Base-by-base conservation (phyloP, 805 yeast species). In the Sugiyamaella valdiviana region DNA sequence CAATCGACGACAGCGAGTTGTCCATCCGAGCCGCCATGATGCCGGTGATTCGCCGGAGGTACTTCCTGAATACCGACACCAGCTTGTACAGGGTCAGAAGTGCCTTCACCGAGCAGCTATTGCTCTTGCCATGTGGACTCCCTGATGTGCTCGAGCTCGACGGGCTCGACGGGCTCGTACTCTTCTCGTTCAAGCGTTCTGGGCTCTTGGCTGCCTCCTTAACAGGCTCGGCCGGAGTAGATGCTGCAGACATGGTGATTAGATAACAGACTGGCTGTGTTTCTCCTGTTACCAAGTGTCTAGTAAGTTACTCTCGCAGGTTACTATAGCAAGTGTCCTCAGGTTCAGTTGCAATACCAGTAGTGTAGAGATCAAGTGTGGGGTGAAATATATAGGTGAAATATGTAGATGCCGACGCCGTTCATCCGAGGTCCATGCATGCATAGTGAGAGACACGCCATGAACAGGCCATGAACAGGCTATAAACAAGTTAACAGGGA, bases 1-100 rank as follows among this genome's bases (percentile, higher is more conserved):
- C 53, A n/a, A 53, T 39, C 15, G 41, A 32, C 14, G 55, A 51
- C 42, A 51, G 21, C 5, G 50, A 42, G 10, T 42, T 24, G 35
- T 53, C 54, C 46, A 44, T 45, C 23, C 41, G 32, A 19, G 48
- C 26, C 5, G 19, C 36, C 36, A 26, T 26, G 15, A 41, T 17
- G 3, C 36, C 44, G 14, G 44, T 16, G 15, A 41, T 20, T 20
- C 29, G 26, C 17, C 44, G n/a, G 22, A 17, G 3, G 20, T 14
- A 12, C 36, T 26, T 20, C 9, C 26, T 19, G 15, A 41, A 32
- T 10, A 6, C 4, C 15, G 16, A 6, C 20, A 41, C 10, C 36
- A 41, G 36, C 44, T 26, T 41, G 20, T 41, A 32, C 2, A 24
- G n/a, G 14, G 15, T n/a, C 20, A 41, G 44, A 9, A 41, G n/a